Conservation (phyloP, 2,329 filamentous ascomycete genomes). For the Fusarium coffeatum region DNA sequence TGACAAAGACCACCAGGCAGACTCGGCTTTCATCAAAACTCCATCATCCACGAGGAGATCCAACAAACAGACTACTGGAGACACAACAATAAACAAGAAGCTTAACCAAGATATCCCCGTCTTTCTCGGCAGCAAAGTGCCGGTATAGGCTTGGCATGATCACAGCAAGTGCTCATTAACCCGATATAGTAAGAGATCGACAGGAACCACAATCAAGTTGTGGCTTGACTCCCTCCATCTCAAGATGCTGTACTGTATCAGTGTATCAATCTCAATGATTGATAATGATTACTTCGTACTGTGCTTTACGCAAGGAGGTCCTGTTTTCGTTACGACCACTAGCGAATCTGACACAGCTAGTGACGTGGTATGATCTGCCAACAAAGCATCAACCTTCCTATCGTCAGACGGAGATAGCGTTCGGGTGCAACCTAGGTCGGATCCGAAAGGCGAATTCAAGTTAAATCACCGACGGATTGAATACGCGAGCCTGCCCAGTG, state of each 20-base stretch:
- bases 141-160: slow-evolving; percentile 30
- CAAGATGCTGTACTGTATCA: background rate
- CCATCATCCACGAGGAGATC: slow-evolving; percentile 3
- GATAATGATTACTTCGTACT: background rate
- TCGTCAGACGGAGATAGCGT: background rate
- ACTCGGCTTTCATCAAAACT: slow-evolving; percentile 2
- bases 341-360: background rate
- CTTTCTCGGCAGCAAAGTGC: slow-evolving; percentile 30
- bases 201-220: slow-evolving; percentile 25
- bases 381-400: background rate
- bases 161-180: background rate
- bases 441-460: slow-evolving; percentile 10
- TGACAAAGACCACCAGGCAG: slow-evolving; percentile 5
- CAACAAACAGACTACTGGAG: slow-evolving; percentile 39
- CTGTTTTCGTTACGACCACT: background rate
- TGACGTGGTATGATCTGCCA: slow-evolving; percentile 6
- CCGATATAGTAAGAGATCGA: slow-evolving; percentile 16
- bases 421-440: slow-evolving; percentile 13
- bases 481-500: background rate
- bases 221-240: slow-evolving; percentile 15
- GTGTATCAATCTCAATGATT: background rate
- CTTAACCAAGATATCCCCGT: slow-evolving; percentile 30
- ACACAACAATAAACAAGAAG: slow-evolving; percentile 18
- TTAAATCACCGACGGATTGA: background rate
- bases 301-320: background rate